These are phyloP conservation scores for Phytophthora sp. DNA, from an alignment of 352 stramenopile species.

Conservation along the genomic window DNA sequence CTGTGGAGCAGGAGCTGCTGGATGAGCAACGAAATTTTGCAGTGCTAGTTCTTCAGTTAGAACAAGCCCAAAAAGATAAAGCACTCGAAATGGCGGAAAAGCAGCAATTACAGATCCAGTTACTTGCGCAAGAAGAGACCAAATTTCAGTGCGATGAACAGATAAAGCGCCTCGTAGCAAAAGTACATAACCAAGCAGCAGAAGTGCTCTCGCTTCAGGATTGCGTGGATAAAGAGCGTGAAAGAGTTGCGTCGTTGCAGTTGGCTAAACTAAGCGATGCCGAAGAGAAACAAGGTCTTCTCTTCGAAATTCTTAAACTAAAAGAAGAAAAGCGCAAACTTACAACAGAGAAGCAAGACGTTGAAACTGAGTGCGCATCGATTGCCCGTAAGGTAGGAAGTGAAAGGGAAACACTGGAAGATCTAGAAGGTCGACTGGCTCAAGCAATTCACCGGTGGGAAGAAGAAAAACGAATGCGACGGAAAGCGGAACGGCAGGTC, in stretches of 20 bases:
- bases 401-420: slow-evolving; percentile 59
- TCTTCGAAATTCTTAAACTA: slow-evolving; percentile 55
- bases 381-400: slow-evolving; percentile 45
- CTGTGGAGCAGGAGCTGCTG: slow-evolving; percentile 67
- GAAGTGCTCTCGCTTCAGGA: slow-evolving; percentile 51
- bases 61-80: slow-evolving; percentile 44
- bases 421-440: slow-evolving; percentile 56
- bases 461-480: slow-evolving; percentile 51
- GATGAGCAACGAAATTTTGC: slow-evolving; percentile 78
- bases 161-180: slow-evolving; percentile 14
- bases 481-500: slow-evolving; percentile 41
- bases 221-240: slow-evolving; percentile 53
- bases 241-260: slow-evolving; percentile 29
- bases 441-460: slow-evolving; percentile 66
- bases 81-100: slow-evolving; percentile 2
- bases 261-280: slow-evolving; percentile 26
- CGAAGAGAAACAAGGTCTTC: slow-evolving; percentile 51
- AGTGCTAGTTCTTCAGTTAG: slow-evolving; percentile 65
- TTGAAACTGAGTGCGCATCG: slow-evolving; percentile 24
- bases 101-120: neutral
- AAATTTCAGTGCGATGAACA: slow-evolving; percentile 12
- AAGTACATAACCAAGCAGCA: slow-evolving; percentile 47
- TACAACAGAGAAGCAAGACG: slow-evolving; percentile 35
- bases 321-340: slow-evolving; percentile 48
- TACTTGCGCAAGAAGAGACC: slow-evolving; percentile 7